Base-by-base conservation (phyloP, 192 early-diverging fungal species). In the Geosiphon pyriformis region DNA sequence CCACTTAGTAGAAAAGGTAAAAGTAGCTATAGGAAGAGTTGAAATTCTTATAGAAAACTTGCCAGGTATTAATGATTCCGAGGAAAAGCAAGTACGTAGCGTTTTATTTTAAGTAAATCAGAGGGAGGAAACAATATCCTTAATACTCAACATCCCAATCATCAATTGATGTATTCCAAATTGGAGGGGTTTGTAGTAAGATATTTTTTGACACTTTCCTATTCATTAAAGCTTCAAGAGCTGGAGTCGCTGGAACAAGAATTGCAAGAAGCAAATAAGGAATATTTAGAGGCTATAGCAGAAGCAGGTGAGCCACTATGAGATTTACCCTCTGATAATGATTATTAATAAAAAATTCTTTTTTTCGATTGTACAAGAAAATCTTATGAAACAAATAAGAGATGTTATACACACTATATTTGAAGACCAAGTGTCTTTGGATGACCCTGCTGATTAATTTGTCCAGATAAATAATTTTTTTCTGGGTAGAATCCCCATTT, bases 11-110 rank as follows among this genome's bases (percentile, higher is more conserved):
- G 27, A 74, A 11, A 75, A 79, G 60, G 29, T 76, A 34, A 70
- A 68, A 7, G 77, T 70, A 59, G 74, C 76, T 51, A 68, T 72
- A 1, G 72, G 76, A 42, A 66, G 76, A 46, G 70, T 79, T 34
- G 78, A 76, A 47, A 31, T 64, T 31, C 56, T 79, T 1, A 76
- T 79, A 47, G 74, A 79, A 29, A 65, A 49, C 20, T 66, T 79
- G 29, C 78, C 78, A 20, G 78, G 78, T 2, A 70, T 74, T 3
- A 51, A 68, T 29, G 33, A 65, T 20, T 70, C 72, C 2, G 78
- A 79, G 51, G 67, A 70, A 32, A 75, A 79, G 17, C 78, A 79
- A 47, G 68, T 70, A 62, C 29, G 37, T 6, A 10, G n/a, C 0
- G 35, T 42, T 11, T 12, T 0, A 30, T 63, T 11, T 32, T 50